These are phyloP conservation scores for Polyplosphaeria fusca DNA, from an alignment of 495 filamentous ascomycete genomes.

Conservation along the genomic window DNA sequence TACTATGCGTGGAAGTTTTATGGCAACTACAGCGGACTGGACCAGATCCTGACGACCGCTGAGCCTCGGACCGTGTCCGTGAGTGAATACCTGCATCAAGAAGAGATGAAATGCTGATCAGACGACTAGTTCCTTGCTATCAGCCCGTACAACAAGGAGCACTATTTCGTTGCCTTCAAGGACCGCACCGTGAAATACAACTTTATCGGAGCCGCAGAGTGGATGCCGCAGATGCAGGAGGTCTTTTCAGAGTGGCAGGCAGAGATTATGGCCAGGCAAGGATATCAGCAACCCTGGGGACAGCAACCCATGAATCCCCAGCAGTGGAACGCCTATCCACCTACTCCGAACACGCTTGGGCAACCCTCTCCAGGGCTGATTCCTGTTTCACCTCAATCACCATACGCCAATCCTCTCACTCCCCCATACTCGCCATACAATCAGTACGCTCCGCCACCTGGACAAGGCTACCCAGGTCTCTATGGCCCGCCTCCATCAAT, in stretches of 20 bases:
- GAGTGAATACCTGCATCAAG: too few relatives aligned
- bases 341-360: neutral
- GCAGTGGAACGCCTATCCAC: slow-evolving; percentile 10
- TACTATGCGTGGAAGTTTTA: slow-evolving; percentile 34
- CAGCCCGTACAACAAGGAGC: slow-evolving; percentile 25
- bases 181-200: slow-evolving; percentile 32
- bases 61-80: slow-evolving; percentile 27
- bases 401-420: neutral
- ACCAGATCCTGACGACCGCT: slow-evolving; percentile 26
- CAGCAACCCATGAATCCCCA: neutral
- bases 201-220: slow-evolving; percentile 17
- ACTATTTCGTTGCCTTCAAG: slow-evolving; percentile 32
- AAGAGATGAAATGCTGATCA: neutral
- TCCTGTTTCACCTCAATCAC: neutral
- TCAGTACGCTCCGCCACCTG: slow-evolving; percentile 2
- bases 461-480: neutral
- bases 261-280: slow-evolving; percentile 16
- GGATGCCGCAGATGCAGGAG: slow-evolving; percentile 33
- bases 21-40: slow-evolving; percentile 20
- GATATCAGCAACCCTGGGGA: neutral
- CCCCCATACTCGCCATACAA: slow-evolving; percentile 1
- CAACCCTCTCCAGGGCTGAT: neutral
- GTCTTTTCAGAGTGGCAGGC: slow-evolving; percentile 31
- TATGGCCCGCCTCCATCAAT: neutral
- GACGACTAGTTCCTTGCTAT: slow-evolving; percentile 30